Conservation (phyloP, 257 asterid species). For the Linaria vulgaris region DNA sequence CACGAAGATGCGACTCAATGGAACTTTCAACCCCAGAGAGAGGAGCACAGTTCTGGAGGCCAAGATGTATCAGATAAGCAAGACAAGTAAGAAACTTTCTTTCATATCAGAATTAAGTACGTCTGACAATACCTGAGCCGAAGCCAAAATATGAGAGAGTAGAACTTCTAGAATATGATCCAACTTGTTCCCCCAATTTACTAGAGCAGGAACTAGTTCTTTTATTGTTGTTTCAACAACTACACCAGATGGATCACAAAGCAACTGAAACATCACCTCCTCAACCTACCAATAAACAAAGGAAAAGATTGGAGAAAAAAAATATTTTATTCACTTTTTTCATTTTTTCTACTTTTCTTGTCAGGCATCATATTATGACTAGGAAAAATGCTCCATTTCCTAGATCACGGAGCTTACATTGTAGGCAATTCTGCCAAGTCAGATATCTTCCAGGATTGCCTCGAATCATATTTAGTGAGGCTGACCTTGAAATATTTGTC, state of each 20-base stretch:
- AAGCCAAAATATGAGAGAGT: slow-evolving; percentile 74
- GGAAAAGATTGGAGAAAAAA: slow-evolving; percentile 43
- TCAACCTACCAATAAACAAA: slow-evolving; percentile 74
- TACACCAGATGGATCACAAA: slow-evolving; percentile 91
- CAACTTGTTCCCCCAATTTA: slow-evolving; percentile 88
- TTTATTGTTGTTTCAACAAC: slow-evolving; percentile 89
- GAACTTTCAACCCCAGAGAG: slow-evolving; percentile 99
- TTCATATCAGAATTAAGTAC: slow-evolving; percentile 11
- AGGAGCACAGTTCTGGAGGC: slow-evolving; percentile 85
- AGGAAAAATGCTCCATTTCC: slow-evolving; percentile 89
- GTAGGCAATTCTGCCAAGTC: slow-evolving; percentile 86
- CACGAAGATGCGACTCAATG: slow-evolving; percentile 89
- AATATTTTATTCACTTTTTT: slow-evolving; percentile 22
- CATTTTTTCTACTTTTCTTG: slow-evolving; percentile 18
- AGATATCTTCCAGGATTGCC: slow-evolving; percentile 98
- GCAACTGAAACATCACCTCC: slow-evolving; percentile 97
- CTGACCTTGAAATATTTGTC: slow-evolving; percentile 99
- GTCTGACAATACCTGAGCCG: slow-evolving; percentile 64
- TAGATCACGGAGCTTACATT: slow-evolving; percentile 98
- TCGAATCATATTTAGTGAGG: slow-evolving; percentile 99
- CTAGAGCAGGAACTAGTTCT: slow-evolving; percentile 84
- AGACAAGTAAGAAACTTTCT: slow-evolving; percentile 1
- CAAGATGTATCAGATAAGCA: slow-evolving; percentile 36
- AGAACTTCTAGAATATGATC: slow-evolving; percentile 73
- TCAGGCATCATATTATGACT: slow-evolving; percentile 55